Percentiles rank a stretch among this genome's conserved stretches.
Conservation (phyloP, 2,329 filamentous ascomycete genomes). For the Alternaria incomplexa region DNA sequence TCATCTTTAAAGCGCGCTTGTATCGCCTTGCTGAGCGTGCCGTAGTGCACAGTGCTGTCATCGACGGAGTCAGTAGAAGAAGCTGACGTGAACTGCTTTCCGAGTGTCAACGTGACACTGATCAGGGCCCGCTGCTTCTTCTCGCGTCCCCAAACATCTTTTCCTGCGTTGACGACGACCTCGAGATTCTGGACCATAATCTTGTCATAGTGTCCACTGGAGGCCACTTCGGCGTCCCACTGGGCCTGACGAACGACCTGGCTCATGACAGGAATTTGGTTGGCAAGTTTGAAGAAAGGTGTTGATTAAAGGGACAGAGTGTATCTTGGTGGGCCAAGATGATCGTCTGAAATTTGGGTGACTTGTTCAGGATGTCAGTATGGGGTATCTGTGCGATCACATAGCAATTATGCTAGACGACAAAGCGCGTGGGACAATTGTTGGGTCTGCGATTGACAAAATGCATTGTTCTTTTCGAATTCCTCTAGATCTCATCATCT, state of each 20-base stretch:
- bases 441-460: neutral
- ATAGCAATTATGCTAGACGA: neutral
- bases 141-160: constrained; percentile 72
- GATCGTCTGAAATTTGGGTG: neutral
- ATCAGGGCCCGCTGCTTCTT: constrained; percentile 68
- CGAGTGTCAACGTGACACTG: constrained; percentile 65
- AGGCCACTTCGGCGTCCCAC: constrained; percentile 30
- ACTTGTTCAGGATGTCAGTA: neutral
- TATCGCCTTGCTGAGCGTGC: constrained; percentile 70
- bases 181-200: constrained; percentile 69
- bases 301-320: neutral
- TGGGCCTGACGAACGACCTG: constrained; percentile 21
- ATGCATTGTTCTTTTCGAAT: neutral
- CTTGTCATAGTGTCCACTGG: constrained; percentile 39
- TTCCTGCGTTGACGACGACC: constrained; percentile 61
- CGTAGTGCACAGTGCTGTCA: constrained; percentile 78
- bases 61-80: constrained; percentile 66
- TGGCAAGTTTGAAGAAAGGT: neutral
- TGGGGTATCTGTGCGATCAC: neutral
- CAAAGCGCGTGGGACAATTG: neutral
- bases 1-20: constrained; percentile 54
- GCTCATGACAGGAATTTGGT: constrained; percentile 6
- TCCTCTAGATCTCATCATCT: neutral
- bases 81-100: constrained; percentile 62
- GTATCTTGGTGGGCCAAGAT: neutral